Base-by-base conservation (phyloP, 2,329 filamentous ascomycete genomes). In the Iodosphaeria phyllophila region DNA sequence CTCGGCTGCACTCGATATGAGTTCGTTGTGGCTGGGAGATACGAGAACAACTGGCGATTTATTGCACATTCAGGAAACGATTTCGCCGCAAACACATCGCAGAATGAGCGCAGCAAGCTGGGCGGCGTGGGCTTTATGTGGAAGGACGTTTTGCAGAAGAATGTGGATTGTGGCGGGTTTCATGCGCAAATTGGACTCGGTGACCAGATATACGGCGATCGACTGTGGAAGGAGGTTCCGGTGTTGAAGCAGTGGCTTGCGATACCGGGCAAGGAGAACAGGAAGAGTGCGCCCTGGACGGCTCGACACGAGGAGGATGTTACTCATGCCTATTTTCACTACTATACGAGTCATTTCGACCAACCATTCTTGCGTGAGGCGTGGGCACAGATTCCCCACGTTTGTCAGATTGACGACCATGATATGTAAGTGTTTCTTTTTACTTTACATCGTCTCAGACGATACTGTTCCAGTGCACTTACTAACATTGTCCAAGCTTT, bases 111-210 rank as follows among this genome's bases (percentile, higher is more conserved):
- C 21, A 69, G 74, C 16, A 79, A 76, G 38, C 64, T 95, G 2
- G 89, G 89, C 16, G 89, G 89, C 2, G 66, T 91, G 1, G 80
- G 84, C 1, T 79, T 89, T 43, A 92, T 98, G 86, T 98, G 89
- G 89, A 95, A 93, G 42, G 89, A 98, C 40, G 84, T 98, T 15
- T 62, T 98, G 43, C 83, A 93, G 51, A 93, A 93, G 60, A 92
- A 98, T 40, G 71, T 84, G 15, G 89, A 98, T 39, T 92, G 84
- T 37, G 83, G 84, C 28, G 89, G 89, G 1, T 98, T 95, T 48
- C 89, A 98, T 41, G 74, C 80, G 5, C 89, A 98, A 43, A 60
- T 98, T 6, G 89, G 86, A 9, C 56, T 93, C 4, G 89, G 89
- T 28, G 80, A 89, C 31, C 89, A 98, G 46, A 91, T 98, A 26